phyloP scores from a whole-genome alignment of 116 monocot species.

The Zostera marina region DNA sequence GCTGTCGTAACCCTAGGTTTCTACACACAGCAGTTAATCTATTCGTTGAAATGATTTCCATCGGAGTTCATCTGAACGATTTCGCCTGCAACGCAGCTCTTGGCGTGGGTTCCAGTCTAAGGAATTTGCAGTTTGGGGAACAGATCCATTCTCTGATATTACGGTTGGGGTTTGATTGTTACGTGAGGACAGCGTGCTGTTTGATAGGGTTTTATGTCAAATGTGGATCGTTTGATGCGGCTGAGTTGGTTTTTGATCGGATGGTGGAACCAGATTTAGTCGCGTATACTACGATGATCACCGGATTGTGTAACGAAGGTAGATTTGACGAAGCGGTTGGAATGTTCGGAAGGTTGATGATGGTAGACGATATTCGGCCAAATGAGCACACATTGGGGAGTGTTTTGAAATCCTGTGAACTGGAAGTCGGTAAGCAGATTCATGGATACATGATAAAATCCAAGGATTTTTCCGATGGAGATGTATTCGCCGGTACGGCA shows the following conservation, averaged over 20 bases:
- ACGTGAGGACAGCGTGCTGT: conserved; percentile 22
- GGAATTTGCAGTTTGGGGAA: conserved; percentile 14
- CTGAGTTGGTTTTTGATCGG: conserved; percentile 19
- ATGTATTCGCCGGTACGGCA: neutral
- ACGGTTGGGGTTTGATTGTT: conserved; percentile 19
- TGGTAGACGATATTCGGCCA: conserved; percentile 6
- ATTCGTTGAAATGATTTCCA: conserved; percentile 41
- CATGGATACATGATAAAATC: conserved; percentile 1
- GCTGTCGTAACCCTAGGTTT: conserved; percentile 15
- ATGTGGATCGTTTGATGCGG: conserved; percentile 24
- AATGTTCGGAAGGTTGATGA: conserved; percentile 32
- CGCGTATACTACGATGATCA: conserved; percentile 46
- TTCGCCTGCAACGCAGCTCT: conserved; percentile 37
- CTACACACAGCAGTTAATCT: conserved; percentile 16
- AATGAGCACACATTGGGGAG: neutral
- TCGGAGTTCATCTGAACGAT: conserved; percentile 40
- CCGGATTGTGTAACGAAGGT: conserved; percentile 29
- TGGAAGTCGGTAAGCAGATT: neutral
- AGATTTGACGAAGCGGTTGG: conserved; percentile 16
- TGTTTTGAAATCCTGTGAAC: neutral
- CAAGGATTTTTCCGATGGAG: neutral
- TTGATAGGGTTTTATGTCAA: conserved; percentile 50
- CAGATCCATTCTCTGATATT: conserved; percentile 44
- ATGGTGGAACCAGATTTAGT: conserved; percentile 32
- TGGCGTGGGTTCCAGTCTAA: conserved; percentile 22